A percentile compares a stretch with the other conserved stretches of the same genome.
Evolutionary conservation across 2,329 filamentous ascomycete species (phyloP).

Genomic region (Plectosphaerella cucumerina): DNA sequence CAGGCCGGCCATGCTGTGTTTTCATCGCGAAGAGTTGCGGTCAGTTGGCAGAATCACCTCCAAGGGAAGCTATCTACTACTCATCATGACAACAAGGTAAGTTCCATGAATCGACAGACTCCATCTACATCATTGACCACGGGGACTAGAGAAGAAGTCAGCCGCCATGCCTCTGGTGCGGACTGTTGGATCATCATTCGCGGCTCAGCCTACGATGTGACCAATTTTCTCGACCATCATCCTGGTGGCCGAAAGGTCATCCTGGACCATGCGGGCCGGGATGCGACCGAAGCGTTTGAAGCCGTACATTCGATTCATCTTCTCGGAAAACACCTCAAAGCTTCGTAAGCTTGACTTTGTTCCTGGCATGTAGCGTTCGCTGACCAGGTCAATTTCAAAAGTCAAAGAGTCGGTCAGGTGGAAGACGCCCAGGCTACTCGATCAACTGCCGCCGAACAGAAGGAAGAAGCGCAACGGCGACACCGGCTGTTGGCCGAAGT

Average conservation of each 20-base stretch:
- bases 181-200: neutral
- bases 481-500: neutral
- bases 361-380: too few relatives aligned
- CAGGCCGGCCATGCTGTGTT: too few relatives aligned
- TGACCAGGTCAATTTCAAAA: too few relatives aligned
- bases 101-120: neutral
- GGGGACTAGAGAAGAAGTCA: neutral
- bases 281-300: slow-evolving; percentile 3
- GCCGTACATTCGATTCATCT: neutral
- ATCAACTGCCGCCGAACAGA: neutral
- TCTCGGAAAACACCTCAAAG: neutral
- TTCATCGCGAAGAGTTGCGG: too few relatives aligned
- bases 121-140: neutral
- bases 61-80: too few relatives aligned
- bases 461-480: neutral
- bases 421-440: too few relatives aligned
- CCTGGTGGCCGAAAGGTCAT: neutral
- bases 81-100: neutral
- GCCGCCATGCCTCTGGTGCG: neutral
- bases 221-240: neutral
- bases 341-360: too few relatives aligned
- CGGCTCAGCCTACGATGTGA: neutral
- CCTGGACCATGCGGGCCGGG: neutral
- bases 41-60: too few relatives aligned
- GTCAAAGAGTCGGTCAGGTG: neutral